phyloP scores from a whole-genome alignment of 345 rosid genomes.

The Hypericum androsaemum region DNA sequence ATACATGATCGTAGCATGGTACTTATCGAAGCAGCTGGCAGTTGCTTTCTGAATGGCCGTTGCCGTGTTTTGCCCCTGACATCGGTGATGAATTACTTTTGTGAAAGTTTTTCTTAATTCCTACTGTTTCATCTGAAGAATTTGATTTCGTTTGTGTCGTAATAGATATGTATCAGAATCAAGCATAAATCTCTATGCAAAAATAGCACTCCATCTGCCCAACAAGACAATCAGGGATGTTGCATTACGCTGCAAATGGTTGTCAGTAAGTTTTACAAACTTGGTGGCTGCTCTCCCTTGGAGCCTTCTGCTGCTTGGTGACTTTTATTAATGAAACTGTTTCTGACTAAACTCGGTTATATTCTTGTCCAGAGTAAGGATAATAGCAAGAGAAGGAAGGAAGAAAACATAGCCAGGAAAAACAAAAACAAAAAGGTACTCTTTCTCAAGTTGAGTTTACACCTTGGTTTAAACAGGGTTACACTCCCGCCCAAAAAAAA shows the following conservation, averaged over 20 bases:
- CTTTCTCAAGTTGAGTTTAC: background rate
- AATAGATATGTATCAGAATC: slow-evolving; percentile 39
- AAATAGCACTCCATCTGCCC: slow-evolving; percentile 43
- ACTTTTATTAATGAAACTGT: too few relatives aligned
- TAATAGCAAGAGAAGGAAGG: slow-evolving; percentile 61
- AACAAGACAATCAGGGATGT: slow-evolving; percentile 68
- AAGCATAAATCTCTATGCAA: slow-evolving; percentile 38
- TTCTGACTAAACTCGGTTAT: too few relatives aligned
- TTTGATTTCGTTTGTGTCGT: background rate
- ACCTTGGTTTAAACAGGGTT: background rate
- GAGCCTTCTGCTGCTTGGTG: too few relatives aligned
- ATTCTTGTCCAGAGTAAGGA: slow-evolving; percentile 45
- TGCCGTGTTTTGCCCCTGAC: too few relatives aligned
- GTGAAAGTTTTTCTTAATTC: too few relatives aligned
- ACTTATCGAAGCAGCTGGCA: too few relatives aligned
- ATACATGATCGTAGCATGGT: too few relatives aligned
- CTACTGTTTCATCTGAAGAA: background rate
- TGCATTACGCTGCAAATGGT: slow-evolving; percentile 70
- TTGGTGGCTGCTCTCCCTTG: too few relatives aligned
- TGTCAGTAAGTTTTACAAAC: slow-evolving; percentile 29
- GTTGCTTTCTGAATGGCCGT: too few relatives aligned
- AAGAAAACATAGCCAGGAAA: slow-evolving; percentile 41
- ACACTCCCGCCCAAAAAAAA: too few relatives aligned
- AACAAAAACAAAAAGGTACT: slow-evolving; percentile 56
- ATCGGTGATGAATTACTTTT: too few relatives aligned